phyloP scores from a whole-genome alignment of 208 protist genomes.

The Wallacemonas sp. region DNA sequence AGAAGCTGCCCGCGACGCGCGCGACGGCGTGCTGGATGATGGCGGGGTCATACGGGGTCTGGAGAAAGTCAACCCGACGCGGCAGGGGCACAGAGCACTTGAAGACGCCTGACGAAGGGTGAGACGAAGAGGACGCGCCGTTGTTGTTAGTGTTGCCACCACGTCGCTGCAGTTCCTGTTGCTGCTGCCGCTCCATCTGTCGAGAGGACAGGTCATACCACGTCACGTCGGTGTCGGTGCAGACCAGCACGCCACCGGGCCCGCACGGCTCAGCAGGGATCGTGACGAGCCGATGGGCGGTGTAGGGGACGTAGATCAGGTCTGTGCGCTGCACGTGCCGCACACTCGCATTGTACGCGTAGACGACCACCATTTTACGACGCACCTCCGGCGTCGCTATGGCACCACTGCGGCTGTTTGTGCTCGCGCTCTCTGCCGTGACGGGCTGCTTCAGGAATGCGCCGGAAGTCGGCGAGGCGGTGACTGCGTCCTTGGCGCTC shows the following conservation, averaged over 20 bases:
- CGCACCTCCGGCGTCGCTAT: neutral
- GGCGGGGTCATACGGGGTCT: slow-evolving; percentile 83
- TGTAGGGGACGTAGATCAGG: slow-evolving; percentile 87
- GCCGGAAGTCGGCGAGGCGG: slow-evolving; percentile 6
- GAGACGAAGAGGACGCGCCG: slow-evolving; percentile 3
- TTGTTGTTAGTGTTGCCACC: slow-evolving; percentile 16
- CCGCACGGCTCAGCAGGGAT: slow-evolving; percentile 90
- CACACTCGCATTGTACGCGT: slow-evolving; percentile 97
- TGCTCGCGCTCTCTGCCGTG: neutral
- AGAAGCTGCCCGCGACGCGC: slow-evolving; percentile 89
- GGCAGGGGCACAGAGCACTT: slow-evolving; percentile 78
- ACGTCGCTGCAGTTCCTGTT: slow-evolving; percentile 3
- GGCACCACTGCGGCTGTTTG: neutral
- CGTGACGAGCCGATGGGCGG: slow-evolving; percentile 88
- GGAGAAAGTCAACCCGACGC: slow-evolving; percentile 77
- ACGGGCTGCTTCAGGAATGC: slow-evolving; percentile 28
- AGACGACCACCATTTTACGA: slow-evolving; percentile 93
- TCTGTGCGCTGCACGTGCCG: slow-evolving; percentile 98
- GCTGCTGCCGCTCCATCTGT: slow-evolving; percentile 12
- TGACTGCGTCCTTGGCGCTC: neutral
- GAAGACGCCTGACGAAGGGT: slow-evolving; percentile 44
- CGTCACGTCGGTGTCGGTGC: slow-evolving; percentile 92
- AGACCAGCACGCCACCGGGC: slow-evolving; percentile 97
- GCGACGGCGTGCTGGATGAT: slow-evolving; percentile 85
- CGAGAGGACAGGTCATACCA: slow-evolving; percentile 91